Evolutionary conservation across 495 filamentous ascomycete genomes (phyloP).

Genomic region (Astrothelium subdiscretum): DNA sequence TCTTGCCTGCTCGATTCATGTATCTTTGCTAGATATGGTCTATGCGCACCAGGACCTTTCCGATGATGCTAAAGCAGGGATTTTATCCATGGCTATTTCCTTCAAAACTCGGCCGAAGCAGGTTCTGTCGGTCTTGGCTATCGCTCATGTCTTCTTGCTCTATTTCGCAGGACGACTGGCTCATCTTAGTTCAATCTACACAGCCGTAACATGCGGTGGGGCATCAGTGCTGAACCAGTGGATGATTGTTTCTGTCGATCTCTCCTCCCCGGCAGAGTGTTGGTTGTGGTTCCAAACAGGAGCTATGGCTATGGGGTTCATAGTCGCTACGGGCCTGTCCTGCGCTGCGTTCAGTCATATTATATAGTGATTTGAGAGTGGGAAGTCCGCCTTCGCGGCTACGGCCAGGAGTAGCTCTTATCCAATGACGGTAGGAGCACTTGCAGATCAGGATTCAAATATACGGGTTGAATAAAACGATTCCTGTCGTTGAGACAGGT

Average conservation of each 20-base stretch:
- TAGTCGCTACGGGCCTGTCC: too few relatives aligned
- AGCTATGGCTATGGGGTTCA: too few relatives aligned
- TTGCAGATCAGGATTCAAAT: too few relatives aligned
- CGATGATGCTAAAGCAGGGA: background rate
- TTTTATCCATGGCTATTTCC: background rate
- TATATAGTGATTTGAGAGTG: too few relatives aligned
- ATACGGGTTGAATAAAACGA: too few relatives aligned
- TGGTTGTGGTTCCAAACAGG: background rate
- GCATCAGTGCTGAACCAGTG: too few relatives aligned
- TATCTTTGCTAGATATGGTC: background rate
- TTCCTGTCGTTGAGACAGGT: too few relatives aligned
- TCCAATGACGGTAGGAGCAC: too few relatives aligned
- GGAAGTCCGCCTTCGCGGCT: too few relatives aligned
- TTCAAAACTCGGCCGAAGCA: background rate
- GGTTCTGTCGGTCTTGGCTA: background rate
- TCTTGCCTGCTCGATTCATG: background rate
- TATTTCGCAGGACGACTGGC: background rate
- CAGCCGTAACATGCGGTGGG: background rate
- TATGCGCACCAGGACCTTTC: background rate
- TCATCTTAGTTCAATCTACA: background rate
- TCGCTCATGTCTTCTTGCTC: background rate
- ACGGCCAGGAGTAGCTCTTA: too few relatives aligned
- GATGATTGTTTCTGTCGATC: background rate
- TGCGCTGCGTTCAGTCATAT: too few relatives aligned
- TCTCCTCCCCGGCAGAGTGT: background rate